Evolutionary conservation across 192 early-diverging fungal genomes (phyloP).

Genomic region (Podila clonocystis): DNA sequence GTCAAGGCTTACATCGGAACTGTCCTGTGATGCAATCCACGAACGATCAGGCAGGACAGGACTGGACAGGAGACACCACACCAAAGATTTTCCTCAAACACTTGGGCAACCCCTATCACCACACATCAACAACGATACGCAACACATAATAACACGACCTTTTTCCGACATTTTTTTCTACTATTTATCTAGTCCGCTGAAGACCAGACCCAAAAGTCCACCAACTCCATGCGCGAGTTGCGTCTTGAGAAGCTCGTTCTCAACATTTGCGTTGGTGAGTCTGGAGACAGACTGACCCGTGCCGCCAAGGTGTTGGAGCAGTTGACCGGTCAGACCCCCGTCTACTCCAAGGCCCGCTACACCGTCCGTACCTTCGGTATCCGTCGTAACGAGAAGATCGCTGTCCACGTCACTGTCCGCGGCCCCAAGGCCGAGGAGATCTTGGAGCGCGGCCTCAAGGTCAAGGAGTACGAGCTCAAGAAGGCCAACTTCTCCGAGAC

Average conservation of each 20-base stretch:
- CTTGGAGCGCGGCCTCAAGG: slow-evolving; percentile 99
- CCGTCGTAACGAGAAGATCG: slow-evolving; percentile 99
- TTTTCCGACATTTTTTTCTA: neutral
- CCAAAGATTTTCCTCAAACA: too few relatives aligned
- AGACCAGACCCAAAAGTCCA: slow-evolving; percentile 72
- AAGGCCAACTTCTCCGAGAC: slow-evolving; percentile 95
- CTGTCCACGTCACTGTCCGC: slow-evolving; percentile 99
- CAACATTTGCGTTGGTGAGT: slow-evolving; percentile 99
- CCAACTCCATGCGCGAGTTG: slow-evolving; percentile 97
- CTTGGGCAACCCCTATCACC: too few relatives aligned
- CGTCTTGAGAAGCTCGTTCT: slow-evolving; percentile 99
- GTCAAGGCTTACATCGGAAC: too few relatives aligned
- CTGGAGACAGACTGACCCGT: slow-evolving; percentile 99
- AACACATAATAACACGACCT: neutral
- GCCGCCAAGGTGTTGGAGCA: slow-evolving; percentile 99
- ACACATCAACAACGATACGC: neutral
- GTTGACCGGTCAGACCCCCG: slow-evolving; percentile 98
- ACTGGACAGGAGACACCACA: too few relatives aligned
- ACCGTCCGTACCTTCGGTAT: slow-evolving; percentile 99
- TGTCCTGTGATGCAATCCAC: too few relatives aligned
- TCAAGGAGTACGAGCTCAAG: slow-evolving; percentile 99
- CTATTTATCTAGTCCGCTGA: slow-evolving; percentile 61
- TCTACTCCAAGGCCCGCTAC: slow-evolving; percentile 99
- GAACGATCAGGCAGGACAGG: too few relatives aligned
- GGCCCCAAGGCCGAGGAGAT: slow-evolving; percentile 90